These are phyloP conservation scores for Iberis amara DNA, from an alignment of 441 rosid genomes.

Conservation along the genomic window DNA sequence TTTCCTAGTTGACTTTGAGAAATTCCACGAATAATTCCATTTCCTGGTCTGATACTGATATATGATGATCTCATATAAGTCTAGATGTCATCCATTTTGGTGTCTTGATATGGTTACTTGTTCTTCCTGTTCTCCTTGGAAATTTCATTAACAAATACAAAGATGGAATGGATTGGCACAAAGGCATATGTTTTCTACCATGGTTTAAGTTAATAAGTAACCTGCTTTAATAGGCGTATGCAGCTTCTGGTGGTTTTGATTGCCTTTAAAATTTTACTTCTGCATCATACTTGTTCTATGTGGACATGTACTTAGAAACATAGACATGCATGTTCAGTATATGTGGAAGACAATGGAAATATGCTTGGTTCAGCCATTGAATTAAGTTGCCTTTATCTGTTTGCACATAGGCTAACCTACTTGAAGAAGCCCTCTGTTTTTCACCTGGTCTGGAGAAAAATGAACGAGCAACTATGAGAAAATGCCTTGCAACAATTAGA, in stretches of 20 bases:
- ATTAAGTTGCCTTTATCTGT: constrained; percentile 24
- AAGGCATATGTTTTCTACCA: constrained; percentile 6
- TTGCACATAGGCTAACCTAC: constrained; percentile 57
- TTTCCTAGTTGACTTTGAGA: constrained; percentile 8
- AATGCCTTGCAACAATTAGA: constrained; percentile 65
- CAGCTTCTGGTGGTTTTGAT: constrained; percentile 7
- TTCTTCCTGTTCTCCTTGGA: background rate
- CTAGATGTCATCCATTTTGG: constrained; percentile 9
- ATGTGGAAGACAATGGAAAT: constrained; percentile 6
- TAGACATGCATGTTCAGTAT: constrained; percentile 12
- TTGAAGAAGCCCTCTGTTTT: constrained; percentile 74
- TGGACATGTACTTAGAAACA: constrained; percentile 7
- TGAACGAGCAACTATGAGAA: constrained; percentile 51
- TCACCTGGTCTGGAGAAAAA: constrained; percentile 39
- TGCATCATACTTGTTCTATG: constrained; percentile 4
- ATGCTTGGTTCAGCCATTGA: constrained; percentile 7
- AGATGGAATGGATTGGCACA: constrained; percentile 1
- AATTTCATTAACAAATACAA: background rate
- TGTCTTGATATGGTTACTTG: background rate
- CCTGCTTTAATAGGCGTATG: constrained; percentile 5
- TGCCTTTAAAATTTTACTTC: constrained; percentile 5
- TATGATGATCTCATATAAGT: constrained; percentile 6
- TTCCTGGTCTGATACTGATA: constrained; percentile 10
- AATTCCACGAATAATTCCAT: constrained; percentile 10
- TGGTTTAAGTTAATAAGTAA: constrained; percentile 1